Base-by-base conservation (phyloP, 108 stramenopile genomes). In the Cyclostephanos invisitatus region DNA sequence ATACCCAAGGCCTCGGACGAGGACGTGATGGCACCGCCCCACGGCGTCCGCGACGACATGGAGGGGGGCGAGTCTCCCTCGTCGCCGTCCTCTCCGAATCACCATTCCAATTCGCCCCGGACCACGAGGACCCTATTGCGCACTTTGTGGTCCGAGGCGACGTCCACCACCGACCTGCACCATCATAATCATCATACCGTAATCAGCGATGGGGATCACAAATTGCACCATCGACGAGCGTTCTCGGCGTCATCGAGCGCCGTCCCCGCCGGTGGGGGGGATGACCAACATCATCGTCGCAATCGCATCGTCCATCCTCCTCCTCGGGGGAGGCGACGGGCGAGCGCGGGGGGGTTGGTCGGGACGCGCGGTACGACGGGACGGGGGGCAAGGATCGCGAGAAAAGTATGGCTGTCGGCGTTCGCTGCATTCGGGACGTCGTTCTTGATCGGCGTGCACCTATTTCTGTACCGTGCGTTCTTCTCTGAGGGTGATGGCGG, bases 111-210 rank as follows among this genome's bases (percentile, higher is more conserved):
- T 8, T 8, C 40, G 40, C 1, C 40, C 12, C 40, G 40, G 9
- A 32, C 64, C 48, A 64, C 25, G 46, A 64, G 48, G 66, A 21
- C 77, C 10, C 56, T 78, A 20, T 47, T 78, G 12, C 64, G 62
- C 60, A 46, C 70, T 5, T 59, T 78, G 0, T 78, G 77, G 77
- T 60, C 64, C 51, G 77, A 78, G 69, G 70, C 77, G 65, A 71
- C 77, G 17, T 78, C 77, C 5, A 78, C 77, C 15, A 71, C 77
- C 5, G 60, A 70, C 37, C 20, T 78, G 1, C 40, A 8, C 7
- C 40, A 8, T 11, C 40, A 40, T 11, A 0, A 8, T 11, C 0
- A 11, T 8, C 40, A 40, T 11, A 3, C 4, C 7, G 15, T 46
- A 14, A 15, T 46, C 14, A 46, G 3, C 44, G 53, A 25, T 10